Percentiles rank a stretch among this genome's conserved stretches.
phyloP scores from a whole-genome alignment of 2,329 filamentous ascomycete genomes.

The Apiospora phragmitis region DNA sequence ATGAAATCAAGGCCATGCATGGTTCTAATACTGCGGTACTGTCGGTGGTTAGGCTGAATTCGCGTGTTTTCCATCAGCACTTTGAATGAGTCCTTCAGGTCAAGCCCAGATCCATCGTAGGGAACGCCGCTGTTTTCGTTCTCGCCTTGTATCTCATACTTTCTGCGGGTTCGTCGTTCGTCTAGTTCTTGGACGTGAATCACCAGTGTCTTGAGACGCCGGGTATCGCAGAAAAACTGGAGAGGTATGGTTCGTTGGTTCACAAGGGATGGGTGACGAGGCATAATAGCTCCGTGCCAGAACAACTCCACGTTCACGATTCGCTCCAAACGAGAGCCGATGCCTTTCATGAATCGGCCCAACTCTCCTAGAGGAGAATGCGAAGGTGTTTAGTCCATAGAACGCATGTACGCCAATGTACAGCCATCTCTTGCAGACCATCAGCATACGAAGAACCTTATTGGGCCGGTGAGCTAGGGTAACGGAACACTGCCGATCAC shows the following conservation, averaged over 20 bases:
- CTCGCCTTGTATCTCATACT: conserved; percentile 28
- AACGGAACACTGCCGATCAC: conserved; percentile 29
- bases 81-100: conserved; percentile 16
- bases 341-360: conserved; percentile 46
- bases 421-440: conserved; percentile 41
- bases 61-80: conserved; percentile 28
- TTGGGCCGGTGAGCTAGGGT: conserved; percentile 35
- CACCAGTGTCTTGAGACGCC: conserved; percentile 41
- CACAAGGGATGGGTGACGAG: conserved; percentile 15
- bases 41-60: conserved; percentile 41
- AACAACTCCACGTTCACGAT: conserved; percentile 46
- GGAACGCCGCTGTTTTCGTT: neutral
- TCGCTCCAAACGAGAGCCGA: conserved; percentile 41
- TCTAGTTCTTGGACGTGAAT: conserved; percentile 4
- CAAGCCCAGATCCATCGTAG: conserved; percentile 11
- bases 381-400: conserved; percentile 50
- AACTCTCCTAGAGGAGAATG: conserved; percentile 54
- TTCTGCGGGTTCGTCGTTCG: conserved; percentile 36
- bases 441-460: conserved; percentile 36
- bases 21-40: conserved; percentile 36
- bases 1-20: conserved; percentile 47
- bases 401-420: conserved; percentile 44
- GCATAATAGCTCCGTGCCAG: conserved; percentile 29
- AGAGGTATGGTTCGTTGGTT: conserved; percentile 41
- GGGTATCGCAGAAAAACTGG: conserved; percentile 35